These are phyloP conservation scores for Mucor irregularis DNA, from an alignment of 371 early-diverging fungal genomes.

Conservation along the genomic window DNA sequence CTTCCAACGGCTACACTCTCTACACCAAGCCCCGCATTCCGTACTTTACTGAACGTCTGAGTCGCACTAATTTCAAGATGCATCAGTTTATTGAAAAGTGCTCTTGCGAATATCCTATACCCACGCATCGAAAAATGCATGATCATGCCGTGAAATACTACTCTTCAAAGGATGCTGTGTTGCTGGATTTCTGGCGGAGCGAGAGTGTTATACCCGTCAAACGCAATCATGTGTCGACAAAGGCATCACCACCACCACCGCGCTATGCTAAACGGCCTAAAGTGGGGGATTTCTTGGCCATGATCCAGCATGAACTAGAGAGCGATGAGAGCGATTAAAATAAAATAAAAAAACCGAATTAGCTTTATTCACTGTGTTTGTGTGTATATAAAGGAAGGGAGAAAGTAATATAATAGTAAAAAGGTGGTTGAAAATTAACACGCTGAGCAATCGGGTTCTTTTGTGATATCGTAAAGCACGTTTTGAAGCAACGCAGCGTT, in stretches of 20 bases:
- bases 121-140: too few relatives aligned
- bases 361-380: too few relatives aligned
- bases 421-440: too few relatives aligned
- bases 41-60: too few relatives aligned
- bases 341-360: too few relatives aligned
- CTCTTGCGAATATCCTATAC: background rate
- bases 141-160: too few relatives aligned
- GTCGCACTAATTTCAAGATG: background rate
- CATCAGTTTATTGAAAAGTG: background rate
- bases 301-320: conserved; percentile 7
- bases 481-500: conserved; percentile 12
- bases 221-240: too few relatives aligned
- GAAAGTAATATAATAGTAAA: too few relatives aligned
- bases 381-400: background rate
- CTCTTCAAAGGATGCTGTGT: too few relatives aligned
- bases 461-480: conserved; percentile 10
- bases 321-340: background rate
- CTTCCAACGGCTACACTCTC: background rate
- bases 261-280: background rate
- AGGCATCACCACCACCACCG: background rate
- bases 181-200: too few relatives aligned
- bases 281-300: background rate
- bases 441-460: too few relatives aligned
- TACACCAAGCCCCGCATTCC: background rate
- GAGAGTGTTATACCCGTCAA: background rate